Base-by-base conservation (phyloP, 1,284 basidiomycete species). In the Sanguinoderma infundibulare region DNA sequence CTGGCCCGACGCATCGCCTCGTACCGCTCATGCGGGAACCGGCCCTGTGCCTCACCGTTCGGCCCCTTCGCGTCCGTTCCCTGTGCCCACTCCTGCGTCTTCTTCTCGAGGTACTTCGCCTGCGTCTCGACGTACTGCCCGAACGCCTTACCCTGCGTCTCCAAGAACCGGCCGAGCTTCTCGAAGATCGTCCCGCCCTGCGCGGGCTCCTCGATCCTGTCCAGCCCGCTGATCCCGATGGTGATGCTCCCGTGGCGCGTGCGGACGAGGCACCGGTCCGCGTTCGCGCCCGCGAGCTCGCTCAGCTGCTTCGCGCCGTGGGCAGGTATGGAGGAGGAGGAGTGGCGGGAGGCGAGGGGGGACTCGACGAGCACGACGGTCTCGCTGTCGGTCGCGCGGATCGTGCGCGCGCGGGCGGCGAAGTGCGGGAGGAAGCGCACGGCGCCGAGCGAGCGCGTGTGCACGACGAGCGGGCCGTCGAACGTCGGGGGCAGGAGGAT, bases 371-470 rank as follows among this genome's bases (percentile, higher is more conserved):
- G 53, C 17, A 73, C 62, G 47, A 72, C 57, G 34, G 72, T 70
- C 54, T 68, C 67, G 51, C 64, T 59, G 59, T 73, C 73, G 32
- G 63, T 57, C 8, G 66, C 68, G 57, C 68, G 69, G 20, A 72
- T 60, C 35, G 71, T 62, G 55, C 73, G 70, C 22, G 70, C 65
- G 60, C 61, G 66, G 20, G 65, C 61, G 14, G 68, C 68, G 61
- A 75, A 69, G 10, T 57, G 69, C 15, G 69, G 71, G 39, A 75
- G 70, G 65, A 75, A 69, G 20, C 59, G 53, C 54, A 75, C 62
- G 24, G 64, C 55, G 50, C 54, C 59, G 17, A 42, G 26, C 26
- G 66, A 64, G 12, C 67, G 59, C 24, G 69, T 65, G 35, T 62
- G 62, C 64, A 74, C 56, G 49, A 66, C 61, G 30, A 75, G 36